These are phyloP conservation scores for Marasmius tenuissimus DNA, from an alignment of 1,284 basidiomycete genomes.

Conservation along the genomic window DNA sequence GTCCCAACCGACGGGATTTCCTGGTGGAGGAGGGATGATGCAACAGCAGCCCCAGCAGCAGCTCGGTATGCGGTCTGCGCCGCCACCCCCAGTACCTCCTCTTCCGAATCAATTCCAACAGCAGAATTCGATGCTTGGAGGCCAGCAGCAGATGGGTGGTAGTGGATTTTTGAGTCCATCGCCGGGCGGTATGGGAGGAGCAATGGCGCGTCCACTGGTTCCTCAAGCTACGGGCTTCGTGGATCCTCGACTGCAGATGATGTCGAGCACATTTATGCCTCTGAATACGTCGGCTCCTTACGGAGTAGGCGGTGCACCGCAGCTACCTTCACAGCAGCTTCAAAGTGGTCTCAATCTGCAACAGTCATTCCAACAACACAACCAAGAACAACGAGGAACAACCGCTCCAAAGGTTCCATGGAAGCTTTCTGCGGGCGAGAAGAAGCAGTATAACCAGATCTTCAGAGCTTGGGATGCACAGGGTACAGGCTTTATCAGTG, in stretches of 20 bases:
- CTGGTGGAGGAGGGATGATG: slow-evolving; percentile 37
- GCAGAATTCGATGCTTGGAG: slow-evolving; percentile 38
- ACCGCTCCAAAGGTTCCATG: slow-evolving; percentile 82
- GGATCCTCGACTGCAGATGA: slow-evolving; percentile 82
- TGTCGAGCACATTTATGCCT: slow-evolving; percentile 88
- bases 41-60: slow-evolving; percentile 48
- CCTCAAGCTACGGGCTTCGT: slow-evolving; percentile 83
- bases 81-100: slow-evolving; percentile 61
- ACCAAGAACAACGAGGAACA: slow-evolving; percentile 72
- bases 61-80: slow-evolving; percentile 38
- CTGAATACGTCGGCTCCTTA: slow-evolving; percentile 64
- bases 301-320: slow-evolving; percentile 59
- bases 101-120: slow-evolving; percentile 60
- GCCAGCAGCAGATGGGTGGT: slow-evolving; percentile 34
- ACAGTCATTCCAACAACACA: slow-evolving; percentile 79
- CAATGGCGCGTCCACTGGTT: slow-evolving; percentile 52
- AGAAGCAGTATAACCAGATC: slow-evolving; percentile 96
- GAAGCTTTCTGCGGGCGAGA: slow-evolving; percentile 88
- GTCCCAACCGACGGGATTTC: slow-evolving; percentile 52
- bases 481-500: slow-evolving; percentile 85
- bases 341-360: slow-evolving; percentile 57
- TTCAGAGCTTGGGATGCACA: slow-evolving; percentile 94
- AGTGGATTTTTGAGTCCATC: slow-evolving; percentile 60
- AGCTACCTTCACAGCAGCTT: slow-evolving; percentile 66
- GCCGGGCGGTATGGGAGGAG: slow-evolving; percentile 43